Evolutionary conservation across 345 rosid genomes (phyloP), one percentile per base, ranked within the genome.

Genomic region (Punica granatum): DNA sequence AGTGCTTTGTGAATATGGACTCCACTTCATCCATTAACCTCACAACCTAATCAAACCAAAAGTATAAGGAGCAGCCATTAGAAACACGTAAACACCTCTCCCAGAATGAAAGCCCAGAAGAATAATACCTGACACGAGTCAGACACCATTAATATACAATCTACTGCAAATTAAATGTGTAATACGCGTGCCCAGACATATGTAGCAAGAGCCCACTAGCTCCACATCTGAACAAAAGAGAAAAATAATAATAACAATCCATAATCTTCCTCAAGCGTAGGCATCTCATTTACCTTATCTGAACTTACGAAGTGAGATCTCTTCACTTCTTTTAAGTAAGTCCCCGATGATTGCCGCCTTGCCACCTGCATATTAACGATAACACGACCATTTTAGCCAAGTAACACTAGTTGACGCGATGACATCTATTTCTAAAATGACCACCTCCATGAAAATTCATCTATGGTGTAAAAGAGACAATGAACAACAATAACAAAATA

Each of bases 11-110:
- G 85, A 95, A 92, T 68, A 86, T 76, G 84, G 90, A 85, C 82
- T 95, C 99, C 90, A 92, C 98, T 79, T 95, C 99, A 64, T 95
- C 99, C 97, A 89, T 95, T 32, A 89, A 81, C 75, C 88, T 85
- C 9, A 92, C 93, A 72, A 85, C 88, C 98, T 94, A 76, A 56
- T 61, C 66, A 32, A 65, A 26, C 12, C 7, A 41, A 36, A 34
- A 39, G 16, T 6, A 39, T 10, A 23, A 12, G 44, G 42, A 23
- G 21, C 41, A 63, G 48, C 23, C 0, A 37, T n/a, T 36, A 7
- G 7, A 63, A 7, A 37, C 65, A 6, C 42, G 33, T 5, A 30
- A 19, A 21, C 25, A 21, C 35, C 1, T 12, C 21, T 61, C 28
- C 26, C 21, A 25, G 11, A 19, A 31, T 14, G 37, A 61, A 7